Percentiles rank a stretch among this genome's conserved stretches.
phyloP scores from a whole-genome alignment of 73 alveolate genomes.

The Diophrys sp. region DNA sequence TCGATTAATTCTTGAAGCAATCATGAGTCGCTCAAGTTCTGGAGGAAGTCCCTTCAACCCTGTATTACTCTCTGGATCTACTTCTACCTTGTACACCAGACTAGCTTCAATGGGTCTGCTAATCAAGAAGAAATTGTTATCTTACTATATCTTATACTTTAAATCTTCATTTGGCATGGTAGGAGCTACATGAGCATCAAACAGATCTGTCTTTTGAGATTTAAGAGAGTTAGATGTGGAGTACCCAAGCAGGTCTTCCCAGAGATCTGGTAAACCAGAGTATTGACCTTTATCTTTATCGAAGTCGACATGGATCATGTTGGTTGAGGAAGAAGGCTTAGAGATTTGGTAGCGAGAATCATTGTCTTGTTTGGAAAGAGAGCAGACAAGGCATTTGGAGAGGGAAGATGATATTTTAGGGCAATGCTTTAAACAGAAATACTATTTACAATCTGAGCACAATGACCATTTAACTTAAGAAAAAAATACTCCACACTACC shows the following conservation, averaged over 20 bases:
- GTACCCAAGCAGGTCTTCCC: neutral
- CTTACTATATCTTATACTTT: neutral
- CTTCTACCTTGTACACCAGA: neutral
- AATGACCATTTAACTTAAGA: too few species aligned
- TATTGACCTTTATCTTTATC: neutral
- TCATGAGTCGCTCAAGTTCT: neutral
- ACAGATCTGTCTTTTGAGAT: neutral
- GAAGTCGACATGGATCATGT: neutral
- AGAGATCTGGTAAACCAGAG: constrained; percentile 5
- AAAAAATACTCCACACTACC: too few species aligned
- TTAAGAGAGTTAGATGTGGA: neutral
- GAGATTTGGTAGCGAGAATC: neutral
- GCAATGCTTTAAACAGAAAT: neutral
- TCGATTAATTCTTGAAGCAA: neutral
- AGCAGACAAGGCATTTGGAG: neutral
- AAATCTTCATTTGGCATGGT: neutral
- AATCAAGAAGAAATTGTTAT: neutral
- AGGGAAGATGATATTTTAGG: neutral
- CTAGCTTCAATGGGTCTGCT: neutral
- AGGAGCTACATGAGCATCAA: neutral
- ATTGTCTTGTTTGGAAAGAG: neutral
- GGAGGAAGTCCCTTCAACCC: constrained; percentile 9
- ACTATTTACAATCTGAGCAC: neutral
- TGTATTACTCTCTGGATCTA: neutral
- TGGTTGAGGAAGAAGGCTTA: neutral